Conservation (phyloP, 768 basidiomycete species). For the Xanthoconium stramineum region DNA sequence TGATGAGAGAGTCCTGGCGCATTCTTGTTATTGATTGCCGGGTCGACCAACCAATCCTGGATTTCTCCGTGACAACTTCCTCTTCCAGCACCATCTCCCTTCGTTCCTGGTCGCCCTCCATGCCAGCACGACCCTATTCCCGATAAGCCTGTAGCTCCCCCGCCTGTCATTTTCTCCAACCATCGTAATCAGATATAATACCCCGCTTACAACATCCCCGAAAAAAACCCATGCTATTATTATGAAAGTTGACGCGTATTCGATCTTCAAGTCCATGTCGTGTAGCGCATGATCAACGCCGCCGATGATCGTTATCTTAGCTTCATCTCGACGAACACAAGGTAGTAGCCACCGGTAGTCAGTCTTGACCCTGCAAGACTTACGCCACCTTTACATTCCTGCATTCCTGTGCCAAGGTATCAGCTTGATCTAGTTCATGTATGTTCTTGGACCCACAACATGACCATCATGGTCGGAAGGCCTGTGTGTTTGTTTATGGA, state of each 20-base stretch:
- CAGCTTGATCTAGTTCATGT: background rate
- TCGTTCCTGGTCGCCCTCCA: conserved; percentile 1
- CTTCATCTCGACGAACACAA: background rate
- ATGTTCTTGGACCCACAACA: conserved; percentile 19
- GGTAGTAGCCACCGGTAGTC: background rate
- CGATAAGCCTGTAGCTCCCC: background rate
- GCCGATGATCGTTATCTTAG: conserved; percentile 15
- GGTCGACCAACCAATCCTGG: background rate
- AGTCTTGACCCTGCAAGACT: background rate
- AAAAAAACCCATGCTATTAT: background rate
- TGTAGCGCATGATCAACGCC: conserved; percentile 2
- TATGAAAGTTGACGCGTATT: background rate
- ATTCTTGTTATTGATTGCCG: background rate
- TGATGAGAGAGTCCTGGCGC: background rate
- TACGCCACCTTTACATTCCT: conserved; percentile 17
- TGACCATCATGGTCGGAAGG: background rate
- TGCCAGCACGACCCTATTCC: background rate
- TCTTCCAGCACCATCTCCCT: background rate
- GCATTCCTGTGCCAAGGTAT: conserved; percentile 8
- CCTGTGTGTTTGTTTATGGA: conserved; percentile 5
- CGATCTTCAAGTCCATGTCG: background rate
- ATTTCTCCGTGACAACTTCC: conserved; percentile 4
- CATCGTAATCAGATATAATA: background rate
- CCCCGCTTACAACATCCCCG: background rate
- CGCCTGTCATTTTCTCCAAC: background rate